Evolutionary conservation across 148 eudicot species (phyloP).

Genomic region (Suaeda aralocaspica): DNA sequence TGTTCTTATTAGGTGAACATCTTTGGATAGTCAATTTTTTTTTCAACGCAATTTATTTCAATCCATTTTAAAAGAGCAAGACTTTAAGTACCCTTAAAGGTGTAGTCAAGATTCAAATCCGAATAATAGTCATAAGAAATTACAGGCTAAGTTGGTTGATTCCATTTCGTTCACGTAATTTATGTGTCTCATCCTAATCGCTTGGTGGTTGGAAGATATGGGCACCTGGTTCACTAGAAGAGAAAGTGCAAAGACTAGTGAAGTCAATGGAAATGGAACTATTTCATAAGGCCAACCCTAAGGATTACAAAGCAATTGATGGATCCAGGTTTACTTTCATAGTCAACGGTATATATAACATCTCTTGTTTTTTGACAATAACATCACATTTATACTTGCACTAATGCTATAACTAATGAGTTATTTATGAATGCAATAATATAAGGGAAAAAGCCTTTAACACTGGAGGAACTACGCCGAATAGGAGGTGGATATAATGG

Average conservation of each 20-base stretch:
- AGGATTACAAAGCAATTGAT: conserved; percentile 59
- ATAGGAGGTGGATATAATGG: conserved; percentile 50
- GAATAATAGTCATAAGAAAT: no score
- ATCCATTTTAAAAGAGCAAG: no score
- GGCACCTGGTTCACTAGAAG: conserved; percentile 72
- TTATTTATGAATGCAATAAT: background rate
- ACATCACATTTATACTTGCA: no score
- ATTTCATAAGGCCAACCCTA: conserved; percentile 46
- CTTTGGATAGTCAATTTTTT: no score
- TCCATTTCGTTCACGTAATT: no score
- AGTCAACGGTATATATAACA: conserved; percentile 23
- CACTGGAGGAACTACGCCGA: conserved; percentile 20
- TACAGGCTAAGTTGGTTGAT: no score
- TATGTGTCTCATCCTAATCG: no score
- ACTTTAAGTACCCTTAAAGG: no score
- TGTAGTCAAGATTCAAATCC: no score
- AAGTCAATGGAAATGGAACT: conserved; percentile 88
- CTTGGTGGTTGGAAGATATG: conserved; percentile 52
- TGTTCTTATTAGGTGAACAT: no score
- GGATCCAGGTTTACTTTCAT: conserved; percentile 29
- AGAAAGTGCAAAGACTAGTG: conserved; percentile 66
- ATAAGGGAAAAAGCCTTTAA: conserved; percentile 34
- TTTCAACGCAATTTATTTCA: no score
- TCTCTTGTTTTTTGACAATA: background rate
- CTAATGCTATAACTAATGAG: no score